phyloP scores from a whole-genome alignment of 2,329 filamentous ascomycete species.

The Cadophora malorum region DNA sequence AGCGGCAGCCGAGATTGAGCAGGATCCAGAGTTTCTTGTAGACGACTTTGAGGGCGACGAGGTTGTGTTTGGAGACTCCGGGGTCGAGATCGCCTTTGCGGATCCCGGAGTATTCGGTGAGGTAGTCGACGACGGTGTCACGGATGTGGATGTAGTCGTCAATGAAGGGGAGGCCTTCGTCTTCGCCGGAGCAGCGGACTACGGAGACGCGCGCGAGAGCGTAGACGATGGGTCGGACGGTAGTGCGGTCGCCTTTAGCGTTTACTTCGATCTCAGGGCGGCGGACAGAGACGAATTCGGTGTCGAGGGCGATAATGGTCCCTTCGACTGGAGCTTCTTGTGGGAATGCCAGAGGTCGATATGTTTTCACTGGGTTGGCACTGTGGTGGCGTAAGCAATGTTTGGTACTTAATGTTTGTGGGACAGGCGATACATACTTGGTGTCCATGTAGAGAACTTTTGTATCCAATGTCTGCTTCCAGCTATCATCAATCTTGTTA shows the following conservation, averaged over 20 bases:
- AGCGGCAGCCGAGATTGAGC: conserved; percentile 90
- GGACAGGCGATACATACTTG: conserved; percentile 50
- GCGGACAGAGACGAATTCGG: conserved; percentile 92
- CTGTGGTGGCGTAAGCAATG: conserved; percentile 42
- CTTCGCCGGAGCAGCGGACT: conserved; percentile 77
- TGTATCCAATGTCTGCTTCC: conserved; percentile 86
- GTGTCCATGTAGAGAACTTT: conserved; percentile 80
- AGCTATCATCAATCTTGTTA: conserved; percentile 82
- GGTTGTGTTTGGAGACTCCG: conserved; percentile 76
- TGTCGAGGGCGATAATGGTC: conserved; percentile 87
- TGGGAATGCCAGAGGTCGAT: conserved; percentile 61
- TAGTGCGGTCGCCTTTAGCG: conserved; percentile 89
- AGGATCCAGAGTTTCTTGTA: conserved; percentile 99
- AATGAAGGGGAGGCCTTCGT: conserved; percentile 87
- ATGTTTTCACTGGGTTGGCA: conserved; percentile 57
- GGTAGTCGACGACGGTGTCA: conserved; percentile 91
- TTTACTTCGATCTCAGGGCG: conserved; percentile 96
- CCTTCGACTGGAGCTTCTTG: conserved; percentile 72
- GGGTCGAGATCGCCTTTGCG: conserved; percentile 84
- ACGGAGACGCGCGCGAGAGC: conserved; percentile 94
- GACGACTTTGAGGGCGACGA: conserved; percentile 86
- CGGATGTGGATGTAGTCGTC: conserved; percentile 95
- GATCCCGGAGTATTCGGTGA: conserved; percentile 94
- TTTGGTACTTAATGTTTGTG: neutral
- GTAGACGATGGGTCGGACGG: conserved; percentile 87